Base-by-base conservation (phyloP, 495 filamentous ascomycete species). In the Sporormia fimetaria region DNA sequence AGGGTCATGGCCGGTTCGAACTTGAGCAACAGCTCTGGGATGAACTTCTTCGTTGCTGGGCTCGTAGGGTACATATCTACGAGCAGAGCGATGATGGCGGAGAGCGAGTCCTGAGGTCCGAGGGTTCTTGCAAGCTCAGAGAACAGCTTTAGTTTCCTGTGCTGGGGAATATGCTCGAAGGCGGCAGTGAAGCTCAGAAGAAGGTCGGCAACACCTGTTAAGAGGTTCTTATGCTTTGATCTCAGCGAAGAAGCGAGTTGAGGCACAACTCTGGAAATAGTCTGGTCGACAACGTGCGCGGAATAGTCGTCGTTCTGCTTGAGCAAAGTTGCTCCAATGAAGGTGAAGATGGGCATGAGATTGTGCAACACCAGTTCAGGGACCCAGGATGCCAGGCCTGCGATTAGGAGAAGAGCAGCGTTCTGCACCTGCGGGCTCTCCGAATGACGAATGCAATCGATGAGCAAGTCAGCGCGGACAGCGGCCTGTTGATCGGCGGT, bases 311-410 rank as follows among this genome's bases (percentile, higher is more conserved):
- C 90, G 46, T 85, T 80, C 62, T 92, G 86, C 21, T 80, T 75
- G 15, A 98, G 71, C 7, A 93, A 76, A 18, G 81, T 88, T 21
- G 78, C 76, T 25, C 86, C 82, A 83, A 95, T 93, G 61, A 94
- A 95, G 0, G 90, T 95, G 63, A 98, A 98, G 24, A 98, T 87
- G 4, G 92, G 92, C 90, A 98, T 96, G 36, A 98, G 82, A 44
- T 83, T 94, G 57, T 98, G 87, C 36, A 96, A 69, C 7, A 98
- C 82, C 16, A 86, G 62, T 53, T 94, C 84, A 1, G 90, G 90
- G 0, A 81, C 80, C 51, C 84, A 81, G 26, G 75, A 75, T 21
- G 90, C 87, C 32, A 96, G 61, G 16, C 71, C 76, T 2, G 86
- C 81, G 11, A 96, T 77, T 11, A 99, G 69, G n/a, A 95, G 74